Evolutionary conservation across 139 green algal genomes (phyloP).

Genomic region (Chlamydomonas sp.): DNA sequence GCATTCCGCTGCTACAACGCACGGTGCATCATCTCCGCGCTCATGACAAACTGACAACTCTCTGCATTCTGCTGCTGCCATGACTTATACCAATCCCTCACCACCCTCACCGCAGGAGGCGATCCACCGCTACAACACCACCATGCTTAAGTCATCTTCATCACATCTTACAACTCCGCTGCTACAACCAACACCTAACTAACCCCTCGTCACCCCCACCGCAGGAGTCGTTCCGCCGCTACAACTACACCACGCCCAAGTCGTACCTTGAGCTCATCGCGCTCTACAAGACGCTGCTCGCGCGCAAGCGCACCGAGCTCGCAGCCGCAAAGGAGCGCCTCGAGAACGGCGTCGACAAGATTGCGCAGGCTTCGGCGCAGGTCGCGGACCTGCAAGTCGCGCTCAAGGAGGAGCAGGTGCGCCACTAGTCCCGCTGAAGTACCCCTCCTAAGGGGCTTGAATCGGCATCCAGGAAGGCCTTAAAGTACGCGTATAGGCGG

Average conservation of each 20-base stretch:
- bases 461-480: not conserved
- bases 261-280: conserved; percentile 86
- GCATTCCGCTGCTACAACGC: too few relatives aligned
- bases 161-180: too few relatives aligned
- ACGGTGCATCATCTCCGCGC: too few relatives aligned
- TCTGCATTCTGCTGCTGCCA: too few relatives aligned
- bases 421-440: too few relatives aligned
- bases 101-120: too few relatives aligned
- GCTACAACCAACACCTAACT: too few relatives aligned
- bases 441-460: not conserved
- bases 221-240: conserved; percentile 49
- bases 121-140: conserved; percentile 74
- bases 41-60: too few relatives aligned
- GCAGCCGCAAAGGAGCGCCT: conserved; percentile 57
- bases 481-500: too few relatives aligned
- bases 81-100: too few relatives aligned
- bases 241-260: conserved; percentile 90
- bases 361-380: conserved; percentile 61
- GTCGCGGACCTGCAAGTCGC: conserved; percentile 79
- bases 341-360: conserved; percentile 80
- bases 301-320: conserved; percentile 46
- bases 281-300: conserved; percentile 74
- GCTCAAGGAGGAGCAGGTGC: conserved; percentile 66
- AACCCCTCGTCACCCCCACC: too few relatives aligned
- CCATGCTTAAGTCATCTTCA: conserved; percentile 77